A percentile compares a stretch with the other conserved stretches of the same genome.
Conservation (phyloP, 495 filamentous ascomycete genomes). For the Aspergillus incahuasiensis region DNA sequence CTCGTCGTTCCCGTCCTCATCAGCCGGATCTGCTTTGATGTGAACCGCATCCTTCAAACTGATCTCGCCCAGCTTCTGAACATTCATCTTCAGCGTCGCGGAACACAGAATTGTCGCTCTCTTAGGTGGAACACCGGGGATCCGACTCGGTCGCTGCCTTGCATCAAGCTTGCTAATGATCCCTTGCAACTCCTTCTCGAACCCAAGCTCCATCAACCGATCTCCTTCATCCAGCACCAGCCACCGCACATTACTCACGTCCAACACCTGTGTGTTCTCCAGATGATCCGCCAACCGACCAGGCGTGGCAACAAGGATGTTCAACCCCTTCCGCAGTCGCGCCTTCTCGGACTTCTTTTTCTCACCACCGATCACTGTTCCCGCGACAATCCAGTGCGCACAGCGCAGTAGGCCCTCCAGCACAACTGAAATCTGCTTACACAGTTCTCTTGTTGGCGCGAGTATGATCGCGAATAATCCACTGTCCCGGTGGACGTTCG, state of each 20-base stretch:
- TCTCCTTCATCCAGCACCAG: slow-evolving; percentile 93
- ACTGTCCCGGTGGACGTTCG: slow-evolving; percentile 66
- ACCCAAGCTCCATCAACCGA: slow-evolving; percentile 93
- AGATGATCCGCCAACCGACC: slow-evolving; percentile 87
- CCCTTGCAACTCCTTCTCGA: slow-evolving; percentile 78
- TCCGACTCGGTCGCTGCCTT: slow-evolving; percentile 39
- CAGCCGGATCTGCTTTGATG: slow-evolving; percentile 62
- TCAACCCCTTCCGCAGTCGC: slow-evolving; percentile 82
- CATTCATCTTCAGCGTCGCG: slow-evolving; percentile 94
- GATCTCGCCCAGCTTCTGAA: slow-evolving; percentile 86
- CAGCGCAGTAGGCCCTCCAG: slow-evolving; percentile 77
- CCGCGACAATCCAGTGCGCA: slow-evolving; percentile 83
- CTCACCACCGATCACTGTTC: slow-evolving; percentile 91
- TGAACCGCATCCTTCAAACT: slow-evolving; percentile 90
- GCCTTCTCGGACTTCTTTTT: slow-evolving; percentile 98
- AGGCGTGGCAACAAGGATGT: slow-evolving; percentile 92
- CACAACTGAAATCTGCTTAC: slow-evolving; percentile 85
- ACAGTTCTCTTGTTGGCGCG: slow-evolving; percentile 87
- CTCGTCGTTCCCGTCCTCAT: slow-evolving; percentile 31
- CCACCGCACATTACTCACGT: slow-evolving; percentile 88
- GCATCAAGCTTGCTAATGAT: slow-evolving; percentile 73
- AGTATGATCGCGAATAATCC: slow-evolving; percentile 90
- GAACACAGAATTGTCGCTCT: slow-evolving; percentile 91
- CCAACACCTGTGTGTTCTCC: slow-evolving; percentile 81
- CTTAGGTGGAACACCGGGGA: slow-evolving; percentile 60